phyloP scores from a whole-genome alignment of 2,329 filamentous ascomycete species.

The Phialophora expanda region DNA sequence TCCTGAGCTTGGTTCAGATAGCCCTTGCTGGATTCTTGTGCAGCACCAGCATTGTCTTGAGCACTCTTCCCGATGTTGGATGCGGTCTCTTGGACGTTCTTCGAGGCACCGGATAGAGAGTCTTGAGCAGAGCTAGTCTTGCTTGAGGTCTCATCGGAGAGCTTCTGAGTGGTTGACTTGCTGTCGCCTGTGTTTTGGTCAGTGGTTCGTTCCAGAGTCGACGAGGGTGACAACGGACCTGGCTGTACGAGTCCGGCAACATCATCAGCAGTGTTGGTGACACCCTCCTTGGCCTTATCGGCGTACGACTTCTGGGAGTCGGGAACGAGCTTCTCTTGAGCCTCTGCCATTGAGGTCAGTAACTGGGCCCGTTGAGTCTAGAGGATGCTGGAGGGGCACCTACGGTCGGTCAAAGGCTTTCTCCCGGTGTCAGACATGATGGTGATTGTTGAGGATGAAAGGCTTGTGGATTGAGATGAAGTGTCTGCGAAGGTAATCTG shows the following conservation, averaged over 20 bases:
- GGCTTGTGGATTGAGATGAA: slow-evolving; percentile 26
- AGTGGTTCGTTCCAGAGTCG: not conserved
- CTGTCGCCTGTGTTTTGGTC: slow-evolving; percentile 49
- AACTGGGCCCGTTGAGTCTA: not conserved
- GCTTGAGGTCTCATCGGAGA: slow-evolving; percentile 47
- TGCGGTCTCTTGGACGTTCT: slow-evolving; percentile 29
- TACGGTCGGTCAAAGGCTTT: slow-evolving; percentile 63
- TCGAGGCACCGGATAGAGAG: slow-evolving; percentile 20
- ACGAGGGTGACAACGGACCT: slow-evolving; percentile 42
- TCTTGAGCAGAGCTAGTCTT: slow-evolving; percentile 23
- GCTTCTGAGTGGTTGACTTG: slow-evolving; percentile 62
- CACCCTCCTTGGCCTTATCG: slow-evolving; percentile 62
- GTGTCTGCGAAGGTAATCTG: not conserved
- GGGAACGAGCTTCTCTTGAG: slow-evolving; percentile 62
- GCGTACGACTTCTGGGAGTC: slow-evolving; percentile 66
- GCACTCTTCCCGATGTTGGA: slow-evolving; percentile 17
- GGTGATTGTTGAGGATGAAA: slow-evolving; percentile 16
- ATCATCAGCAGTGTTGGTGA: slow-evolving; percentile 63
- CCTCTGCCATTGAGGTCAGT: slow-evolving; percentile 45
- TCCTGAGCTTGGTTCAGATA: slow-evolving; percentile 21
- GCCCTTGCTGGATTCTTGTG: slow-evolving; percentile 22
- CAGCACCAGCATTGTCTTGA: slow-evolving; percentile 24
- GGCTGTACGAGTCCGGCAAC: slow-evolving; percentile 46
- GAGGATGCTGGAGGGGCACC: slow-evolving; percentile 1
- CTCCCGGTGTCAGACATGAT: slow-evolving; percentile 61